phyloP scores from a whole-genome alignment of 2,329 filamentous ascomycete genomes.

The Xylariaceae sp. region DNA sequence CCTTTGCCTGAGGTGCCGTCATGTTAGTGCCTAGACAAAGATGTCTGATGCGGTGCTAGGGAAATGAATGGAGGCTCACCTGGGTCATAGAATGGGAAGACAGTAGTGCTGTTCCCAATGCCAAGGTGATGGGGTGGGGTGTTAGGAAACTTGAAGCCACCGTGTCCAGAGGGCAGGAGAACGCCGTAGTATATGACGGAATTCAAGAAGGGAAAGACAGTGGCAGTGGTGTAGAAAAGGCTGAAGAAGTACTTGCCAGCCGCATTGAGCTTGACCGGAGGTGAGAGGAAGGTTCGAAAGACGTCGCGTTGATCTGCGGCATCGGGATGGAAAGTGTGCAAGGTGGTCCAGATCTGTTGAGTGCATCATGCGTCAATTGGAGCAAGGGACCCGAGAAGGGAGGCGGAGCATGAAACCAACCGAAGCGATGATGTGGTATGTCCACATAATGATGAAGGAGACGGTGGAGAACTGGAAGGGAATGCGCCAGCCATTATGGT shows the following conservation, averaged over 20 bases:
- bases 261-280: conserved; percentile 39
- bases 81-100: conserved; percentile 25
- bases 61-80: conserved; percentile 17
- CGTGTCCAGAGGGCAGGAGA: conserved; percentile 36
- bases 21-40: conserved; percentile 5
- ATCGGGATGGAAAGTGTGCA: conserved; percentile 47
- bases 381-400: not conserved
- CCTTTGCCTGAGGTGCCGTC: conserved; percentile 38
- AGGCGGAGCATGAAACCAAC: conserved; percentile 21
- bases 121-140: conserved; percentile 20
- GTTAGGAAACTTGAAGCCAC: conserved; percentile 27
- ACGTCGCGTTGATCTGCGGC: conserved; percentile 34
- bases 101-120: conserved; percentile 12
- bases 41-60: not conserved
- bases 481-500: conserved; percentile 38
- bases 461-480: conserved; percentile 49
- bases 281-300: conserved; percentile 40
- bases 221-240: conserved; percentile 45
- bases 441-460: conserved; percentile 38
- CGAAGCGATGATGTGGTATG: conserved; percentile 45
- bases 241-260: conserved; percentile 46
- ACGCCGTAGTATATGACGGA: conserved; percentile 46
- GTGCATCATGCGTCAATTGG: not conserved
- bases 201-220: conserved; percentile 48
- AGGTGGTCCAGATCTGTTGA: conserved; percentile 47